phyloP scores from a whole-genome alignment of 1,139 yeast species.

The Geotrichum phurueaensis region DNA sequence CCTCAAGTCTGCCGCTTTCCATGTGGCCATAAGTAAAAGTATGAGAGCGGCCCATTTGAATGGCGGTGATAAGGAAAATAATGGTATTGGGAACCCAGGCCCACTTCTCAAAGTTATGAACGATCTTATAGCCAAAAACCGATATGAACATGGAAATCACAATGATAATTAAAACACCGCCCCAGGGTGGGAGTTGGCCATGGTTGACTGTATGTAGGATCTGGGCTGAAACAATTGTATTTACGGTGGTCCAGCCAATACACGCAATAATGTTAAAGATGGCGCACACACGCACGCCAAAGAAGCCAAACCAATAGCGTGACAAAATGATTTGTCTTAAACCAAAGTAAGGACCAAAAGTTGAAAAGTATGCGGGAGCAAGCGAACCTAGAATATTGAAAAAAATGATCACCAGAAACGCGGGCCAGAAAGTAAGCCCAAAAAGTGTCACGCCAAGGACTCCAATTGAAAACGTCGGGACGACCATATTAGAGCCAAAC shows the following conservation, averaged over 20 bases:
- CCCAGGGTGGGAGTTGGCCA: slow-evolving; percentile 76
- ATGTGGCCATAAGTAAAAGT: slow-evolving; percentile 49
- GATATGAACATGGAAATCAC: slow-evolving; percentile 66
- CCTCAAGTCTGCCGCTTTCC: slow-evolving; percentile 45
- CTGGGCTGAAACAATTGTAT: slow-evolving; percentile 85
- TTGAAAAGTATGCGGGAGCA: slow-evolving; percentile 77
- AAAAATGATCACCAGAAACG: slow-evolving; percentile 57
- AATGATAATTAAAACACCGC: slow-evolving; percentile 72
- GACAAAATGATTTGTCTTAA: slow-evolving; percentile 83
- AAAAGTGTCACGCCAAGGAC: slow-evolving; percentile 58
- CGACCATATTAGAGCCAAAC: slow-evolving; percentile 86
- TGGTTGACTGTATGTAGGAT: slow-evolving; percentile 70
- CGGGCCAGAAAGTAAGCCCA: slow-evolving; percentile 58
- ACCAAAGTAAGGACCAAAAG: slow-evolving; percentile 80
- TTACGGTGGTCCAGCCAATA: slow-evolving; percentile 94
- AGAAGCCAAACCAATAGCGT: slow-evolving; percentile 70
- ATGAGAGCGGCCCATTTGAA: slow-evolving; percentile 61
- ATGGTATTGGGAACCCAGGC: slow-evolving; percentile 80
- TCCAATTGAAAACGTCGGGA: slow-evolving; percentile 79
- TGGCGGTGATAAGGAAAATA: slow-evolving; percentile 71
- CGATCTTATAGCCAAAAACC: slow-evolving; percentile 79
- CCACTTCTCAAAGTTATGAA: slow-evolving; percentile 78
- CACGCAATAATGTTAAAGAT: slow-evolving; percentile 76
- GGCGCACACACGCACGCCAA: slow-evolving; percentile 71
- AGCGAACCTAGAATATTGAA: slow-evolving; percentile 66